phyloP scores from a whole-genome alignment of 2,329 filamentous ascomycete species.

The Fusarium sp. region DNA sequence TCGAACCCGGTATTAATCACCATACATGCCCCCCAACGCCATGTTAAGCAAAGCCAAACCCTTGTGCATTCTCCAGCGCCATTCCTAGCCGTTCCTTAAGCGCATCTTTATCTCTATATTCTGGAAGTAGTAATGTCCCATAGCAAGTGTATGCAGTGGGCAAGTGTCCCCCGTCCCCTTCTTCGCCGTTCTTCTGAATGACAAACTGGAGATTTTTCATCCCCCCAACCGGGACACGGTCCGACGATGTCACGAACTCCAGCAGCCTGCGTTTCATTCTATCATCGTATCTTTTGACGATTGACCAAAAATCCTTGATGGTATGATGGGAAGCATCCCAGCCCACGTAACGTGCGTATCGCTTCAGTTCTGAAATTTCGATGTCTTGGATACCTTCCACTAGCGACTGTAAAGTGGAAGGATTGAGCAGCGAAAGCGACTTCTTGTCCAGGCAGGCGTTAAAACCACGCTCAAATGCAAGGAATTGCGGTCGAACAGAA shows the following conservation, averaged over 20 bases:
- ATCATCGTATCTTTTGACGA: conserved; percentile 78
- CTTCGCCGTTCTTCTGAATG: conserved; percentile 83
- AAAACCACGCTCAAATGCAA: conserved; percentile 88
- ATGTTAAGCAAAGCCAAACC: conserved; percentile 84
- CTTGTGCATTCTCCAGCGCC: conserved; percentile 89
- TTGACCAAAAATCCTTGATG: conserved; percentile 86
- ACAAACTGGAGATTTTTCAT: conserved; percentile 87
- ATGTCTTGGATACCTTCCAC: conserved; percentile 90
- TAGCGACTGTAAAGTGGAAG: conserved; percentile 80
- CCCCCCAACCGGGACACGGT: conserved; percentile 90
- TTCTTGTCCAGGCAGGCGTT: conserved; percentile 79
- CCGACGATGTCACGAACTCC: conserved; percentile 95
- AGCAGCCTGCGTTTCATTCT: conserved; percentile 83
- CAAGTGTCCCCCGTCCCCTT: conserved; percentile 69
- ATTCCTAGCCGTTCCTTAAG: conserved; percentile 83
- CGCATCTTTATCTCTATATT: conserved; percentile 81
- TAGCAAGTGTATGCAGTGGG: conserved; percentile 96
- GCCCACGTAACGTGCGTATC: conserved; percentile 83
- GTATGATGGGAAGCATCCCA: conserved; percentile 80
- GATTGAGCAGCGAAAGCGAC: conserved; percentile 80
- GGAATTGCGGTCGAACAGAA: conserved; percentile 83
- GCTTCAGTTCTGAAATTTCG: conserved; percentile 80
- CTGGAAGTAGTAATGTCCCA: conserved; percentile 86
- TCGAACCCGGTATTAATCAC: background rate
- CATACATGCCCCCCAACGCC: conserved; percentile 13